A percentile compares a stretch with the other conserved stretches of the same genome.
These are phyloP conservation scores for Saccharomycopsis sp. DNA, from an alignment of 805 yeast genomes.

Conservation along the genomic window DNA sequence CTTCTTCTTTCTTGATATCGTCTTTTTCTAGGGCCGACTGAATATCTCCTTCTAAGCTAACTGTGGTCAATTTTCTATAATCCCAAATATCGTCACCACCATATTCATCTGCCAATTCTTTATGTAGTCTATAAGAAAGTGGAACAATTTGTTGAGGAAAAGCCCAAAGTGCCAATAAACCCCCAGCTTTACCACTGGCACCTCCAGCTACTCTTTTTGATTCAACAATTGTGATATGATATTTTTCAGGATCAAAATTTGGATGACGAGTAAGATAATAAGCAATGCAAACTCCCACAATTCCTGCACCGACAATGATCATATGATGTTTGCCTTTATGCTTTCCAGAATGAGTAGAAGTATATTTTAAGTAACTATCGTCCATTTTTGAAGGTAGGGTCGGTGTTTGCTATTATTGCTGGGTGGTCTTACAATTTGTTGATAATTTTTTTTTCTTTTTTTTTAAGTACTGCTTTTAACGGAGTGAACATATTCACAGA, in stretches of 20 bases:
- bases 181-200: conserved; percentile 97
- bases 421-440: too few species aligned
- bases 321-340: conserved; percentile 57
- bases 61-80: conserved; percentile 77
- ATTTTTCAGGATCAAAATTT: conserved; percentile 55
- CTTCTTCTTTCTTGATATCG: conserved; percentile 1
- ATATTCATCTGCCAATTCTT: conserved; percentile 65
- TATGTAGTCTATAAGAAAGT: conserved; percentile 75
- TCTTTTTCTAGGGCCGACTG: not conserved
- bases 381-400: conserved; percentile 4
- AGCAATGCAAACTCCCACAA: conserved; percentile 92
- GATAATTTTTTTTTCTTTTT: too few species aligned
- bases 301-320: conserved; percentile 88
- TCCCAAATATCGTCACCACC: conserved; percentile 91
- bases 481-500: too few species aligned
- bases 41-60: conserved; percentile 79
- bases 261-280: conserved; percentile 82
- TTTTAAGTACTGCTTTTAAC: too few species aligned
- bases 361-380: conserved; percentile 9
- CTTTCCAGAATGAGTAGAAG: conserved; percentile 12
- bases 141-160: conserved; percentile 94
- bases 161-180: conserved; percentile 90
- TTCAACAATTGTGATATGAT: conserved; percentile 79
- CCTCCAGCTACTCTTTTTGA: conserved; percentile 93
- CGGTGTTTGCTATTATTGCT: too few species aligned